Evolutionary conservation across 805 yeast genomes (phyloP).

Genomic region (Yarrowia sp.): DNA sequence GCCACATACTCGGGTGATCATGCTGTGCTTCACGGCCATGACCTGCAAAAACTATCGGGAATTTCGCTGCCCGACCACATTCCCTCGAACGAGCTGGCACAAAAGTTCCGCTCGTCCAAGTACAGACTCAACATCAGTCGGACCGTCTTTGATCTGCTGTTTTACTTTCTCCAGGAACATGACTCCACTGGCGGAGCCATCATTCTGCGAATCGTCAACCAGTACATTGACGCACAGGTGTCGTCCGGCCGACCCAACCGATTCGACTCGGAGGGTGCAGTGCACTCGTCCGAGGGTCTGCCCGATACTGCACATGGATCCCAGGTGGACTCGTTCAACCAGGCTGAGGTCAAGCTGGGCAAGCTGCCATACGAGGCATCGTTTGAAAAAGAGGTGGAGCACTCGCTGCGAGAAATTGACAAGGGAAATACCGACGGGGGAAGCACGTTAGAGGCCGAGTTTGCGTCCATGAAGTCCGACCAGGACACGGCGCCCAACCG

Average conservation of each 20-base stretch:
- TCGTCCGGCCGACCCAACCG: constrained; percentile 39
- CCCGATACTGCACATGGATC: constrained; percentile 32
- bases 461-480: constrained; percentile 51
- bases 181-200: constrained; percentile 90
- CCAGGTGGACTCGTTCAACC: constrained; percentile 60
- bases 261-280: constrained; percentile 36
- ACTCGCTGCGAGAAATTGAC: constrained; percentile 77
- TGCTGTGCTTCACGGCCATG: constrained; percentile 69
- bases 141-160: constrained; percentile 76
- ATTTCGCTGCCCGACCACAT: constrained; percentile 77
- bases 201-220: constrained; percentile 79
- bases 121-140: constrained; percentile 74
- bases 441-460: constrained; percentile 60
- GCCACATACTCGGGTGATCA: constrained; percentile 73
- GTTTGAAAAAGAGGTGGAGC: constrained; percentile 75
- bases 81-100: constrained; percentile 76
- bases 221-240: constrained; percentile 54
- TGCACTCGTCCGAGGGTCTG: constrained; percentile 46
- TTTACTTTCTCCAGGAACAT: constrained; percentile 86
- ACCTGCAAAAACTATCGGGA: constrained; percentile 66
- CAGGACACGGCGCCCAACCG: constrained; percentile 58
- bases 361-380: constrained; percentile 83
- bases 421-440: constrained; percentile 32
- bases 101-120: constrained; percentile 65
- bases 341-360: constrained; percentile 75